Evolutionary conservation across 805 yeast species (phyloP).

Genomic region (Myxozyma neglecta): DNA sequence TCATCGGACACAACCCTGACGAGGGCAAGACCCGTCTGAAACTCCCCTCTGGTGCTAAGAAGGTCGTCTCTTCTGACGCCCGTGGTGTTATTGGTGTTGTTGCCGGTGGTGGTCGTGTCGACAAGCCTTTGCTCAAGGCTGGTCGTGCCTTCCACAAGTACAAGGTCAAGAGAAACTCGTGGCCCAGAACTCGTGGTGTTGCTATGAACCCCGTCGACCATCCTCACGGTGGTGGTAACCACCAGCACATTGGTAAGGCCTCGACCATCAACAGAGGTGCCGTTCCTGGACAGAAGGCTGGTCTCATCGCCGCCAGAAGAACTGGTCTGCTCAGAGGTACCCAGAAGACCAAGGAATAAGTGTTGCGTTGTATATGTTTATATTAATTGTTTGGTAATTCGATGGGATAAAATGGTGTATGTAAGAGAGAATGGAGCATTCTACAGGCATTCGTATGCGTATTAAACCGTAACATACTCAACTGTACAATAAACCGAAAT

Average conservation of each 20-base stretch:
- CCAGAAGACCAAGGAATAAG: conserved; percentile 82
- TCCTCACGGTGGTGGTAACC: conserved; percentile 99
- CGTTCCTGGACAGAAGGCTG: conserved; percentile 99
- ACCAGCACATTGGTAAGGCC: conserved; percentile 99
- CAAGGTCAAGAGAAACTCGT: conserved; percentile 99
- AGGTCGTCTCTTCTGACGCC: conserved; percentile 90
- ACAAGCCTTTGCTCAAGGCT: conserved; percentile 99
- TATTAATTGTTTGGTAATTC: conserved; percentile 3
- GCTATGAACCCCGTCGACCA: conserved; percentile 99
- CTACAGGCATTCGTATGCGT: not conserved
- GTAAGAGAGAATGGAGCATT: conserved; percentile 6
- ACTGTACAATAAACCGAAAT: too few species aligned
- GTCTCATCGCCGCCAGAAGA: conserved; percentile 99
- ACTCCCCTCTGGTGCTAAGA: conserved; percentile 99
- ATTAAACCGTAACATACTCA: too few species aligned
- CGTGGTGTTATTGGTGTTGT: conserved; percentile 99
- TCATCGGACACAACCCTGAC: conserved; percentile 98
- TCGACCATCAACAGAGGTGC: conserved; percentile 99
- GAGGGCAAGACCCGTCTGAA: conserved; percentile 99
- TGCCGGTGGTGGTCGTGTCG: conserved; percentile 99
- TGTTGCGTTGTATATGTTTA: not conserved
- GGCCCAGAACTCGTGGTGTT: conserved; percentile 99
- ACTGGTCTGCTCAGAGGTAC: conserved; percentile 99
- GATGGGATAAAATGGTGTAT: not conserved
- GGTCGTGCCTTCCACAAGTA: conserved; percentile 99